A percentile compares a stretch with the other conserved stretches of the same genome.
Evolutionary conservation across 2,329 filamentous ascomycete genomes (phyloP).

Genomic region (Ambrosiella xylebori): DNA sequence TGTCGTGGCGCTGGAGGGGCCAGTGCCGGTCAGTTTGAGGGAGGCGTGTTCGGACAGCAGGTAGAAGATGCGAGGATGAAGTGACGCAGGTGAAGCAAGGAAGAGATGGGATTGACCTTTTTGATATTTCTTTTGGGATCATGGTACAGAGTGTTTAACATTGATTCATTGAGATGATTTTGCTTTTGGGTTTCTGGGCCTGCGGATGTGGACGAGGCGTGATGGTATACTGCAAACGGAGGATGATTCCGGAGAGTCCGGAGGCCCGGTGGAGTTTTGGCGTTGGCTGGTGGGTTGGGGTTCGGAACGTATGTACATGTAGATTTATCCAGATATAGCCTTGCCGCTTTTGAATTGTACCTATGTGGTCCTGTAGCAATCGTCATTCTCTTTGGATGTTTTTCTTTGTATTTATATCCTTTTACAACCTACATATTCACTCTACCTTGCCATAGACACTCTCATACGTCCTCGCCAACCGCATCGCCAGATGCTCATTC

Average conservation of each 20-base stretch:
- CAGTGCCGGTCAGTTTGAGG: not conserved
- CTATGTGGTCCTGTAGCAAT: not conserved
- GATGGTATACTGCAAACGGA: too few species aligned
- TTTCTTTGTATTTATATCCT: not conserved
- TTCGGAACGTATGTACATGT: not conserved
- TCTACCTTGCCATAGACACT: constrained; percentile 28
- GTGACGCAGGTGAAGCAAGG: not conserved
- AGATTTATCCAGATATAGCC: not conserved
- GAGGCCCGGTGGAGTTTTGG: not conserved
- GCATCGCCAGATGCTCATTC: constrained; percentile 44
- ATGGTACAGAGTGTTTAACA: not conserved
- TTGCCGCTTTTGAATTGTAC: not conserved
- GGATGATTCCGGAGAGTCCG: too few species aligned
- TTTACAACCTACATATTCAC: not conserved
- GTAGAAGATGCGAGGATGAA: not conserved
- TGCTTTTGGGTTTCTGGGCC: not conserved
- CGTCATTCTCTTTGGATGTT: not conserved
- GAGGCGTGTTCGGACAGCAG: not conserved
- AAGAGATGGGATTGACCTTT: not conserved
- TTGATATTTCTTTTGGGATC: not conserved
- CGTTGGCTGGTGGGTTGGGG: not conserved
- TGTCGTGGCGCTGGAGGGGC: not conserved
- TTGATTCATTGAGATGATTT: not conserved
- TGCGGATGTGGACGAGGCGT: too few species aligned
- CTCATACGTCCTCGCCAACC: constrained; percentile 41